Percentiles rank a stretch among this genome's conserved stretches.
phyloP scores from a whole-genome alignment of 163 green algal species.

The Scenedesmus sp. region DNA sequence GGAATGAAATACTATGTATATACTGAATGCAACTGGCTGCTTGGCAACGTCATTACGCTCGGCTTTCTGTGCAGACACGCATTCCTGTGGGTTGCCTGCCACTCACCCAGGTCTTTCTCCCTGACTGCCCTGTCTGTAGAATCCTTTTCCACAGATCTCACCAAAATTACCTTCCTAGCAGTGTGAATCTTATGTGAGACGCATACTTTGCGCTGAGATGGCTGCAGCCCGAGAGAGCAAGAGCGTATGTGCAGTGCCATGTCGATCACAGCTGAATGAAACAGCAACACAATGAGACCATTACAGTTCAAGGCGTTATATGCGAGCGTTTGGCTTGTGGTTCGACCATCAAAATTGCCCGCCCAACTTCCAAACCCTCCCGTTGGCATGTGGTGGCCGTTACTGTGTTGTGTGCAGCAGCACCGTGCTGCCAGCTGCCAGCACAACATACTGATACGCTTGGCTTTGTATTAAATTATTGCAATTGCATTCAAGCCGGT shows the following conservation, averaged over 20 bases:
- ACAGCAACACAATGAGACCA: background rate
- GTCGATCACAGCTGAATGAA: background rate
- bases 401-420: background rate
- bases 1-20: background rate
- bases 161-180: background rate
- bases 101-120: slow-evolving; percentile 32
- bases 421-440: background rate
- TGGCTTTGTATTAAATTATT: no score
- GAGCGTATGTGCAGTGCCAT: background rate
- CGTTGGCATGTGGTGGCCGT: background rate
- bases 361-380: background rate
- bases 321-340: background rate
- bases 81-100: background rate
- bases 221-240: background rate
- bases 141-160: background rate
- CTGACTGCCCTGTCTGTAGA: background rate
- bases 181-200: background rate
- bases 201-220: background rate
- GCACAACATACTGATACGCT: background rate
- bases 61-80: background rate
- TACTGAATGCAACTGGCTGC: background rate
- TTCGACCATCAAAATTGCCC: background rate
- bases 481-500: no score
- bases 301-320: background rate
- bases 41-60: background rate